Conservation (phyloP, 768 basidiomycete species). For the Rhodosporidiobolus sp. region DNA sequence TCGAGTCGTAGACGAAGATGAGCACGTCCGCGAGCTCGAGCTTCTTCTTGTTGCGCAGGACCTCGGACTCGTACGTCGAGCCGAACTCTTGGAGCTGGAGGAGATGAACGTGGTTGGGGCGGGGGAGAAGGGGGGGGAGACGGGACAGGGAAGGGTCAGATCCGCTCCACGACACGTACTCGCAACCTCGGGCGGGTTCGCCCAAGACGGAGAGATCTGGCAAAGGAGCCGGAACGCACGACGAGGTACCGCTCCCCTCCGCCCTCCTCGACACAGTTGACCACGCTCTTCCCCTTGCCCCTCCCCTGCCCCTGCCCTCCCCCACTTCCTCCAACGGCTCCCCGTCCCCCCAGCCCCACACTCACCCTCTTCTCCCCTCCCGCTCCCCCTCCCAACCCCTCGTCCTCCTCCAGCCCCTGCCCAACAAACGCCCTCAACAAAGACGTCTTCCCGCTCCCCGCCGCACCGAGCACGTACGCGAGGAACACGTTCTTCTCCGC, state of each 20-base stretch:
- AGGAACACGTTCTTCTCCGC: slow-evolving; percentile 87
- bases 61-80: slow-evolving; percentile 88
- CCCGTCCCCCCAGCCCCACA: background rate
- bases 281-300: slow-evolving; percentile 65
- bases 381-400: background rate
- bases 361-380: background rate
- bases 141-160: background rate
- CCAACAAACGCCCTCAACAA: slow-evolving; percentile 79
- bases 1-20: slow-evolving; percentile 93
- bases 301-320: background rate
- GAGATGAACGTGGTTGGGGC: too few relatives aligned
- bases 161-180: background rate
- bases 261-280: slow-evolving; percentile 89
- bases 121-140: background rate
- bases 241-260: slow-evolving; percentile 95
- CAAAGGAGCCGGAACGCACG: slow-evolving; percentile 57
- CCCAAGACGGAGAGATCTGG: slow-evolving; percentile 1
- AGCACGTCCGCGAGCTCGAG: slow-evolving; percentile 90
- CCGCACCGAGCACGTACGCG: slow-evolving; percentile 83
- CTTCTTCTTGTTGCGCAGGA: slow-evolving; percentile 81
- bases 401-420: slow-evolving; percentile 63
- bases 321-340: background rate
- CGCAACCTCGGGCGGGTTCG: too few relatives aligned
- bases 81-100: slow-evolving; percentile 92
- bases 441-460: slow-evolving; percentile 91